Base-by-base conservation (phyloP, 192 early-diverging fungal genomes). In the Chytriomyces confervae region DNA sequence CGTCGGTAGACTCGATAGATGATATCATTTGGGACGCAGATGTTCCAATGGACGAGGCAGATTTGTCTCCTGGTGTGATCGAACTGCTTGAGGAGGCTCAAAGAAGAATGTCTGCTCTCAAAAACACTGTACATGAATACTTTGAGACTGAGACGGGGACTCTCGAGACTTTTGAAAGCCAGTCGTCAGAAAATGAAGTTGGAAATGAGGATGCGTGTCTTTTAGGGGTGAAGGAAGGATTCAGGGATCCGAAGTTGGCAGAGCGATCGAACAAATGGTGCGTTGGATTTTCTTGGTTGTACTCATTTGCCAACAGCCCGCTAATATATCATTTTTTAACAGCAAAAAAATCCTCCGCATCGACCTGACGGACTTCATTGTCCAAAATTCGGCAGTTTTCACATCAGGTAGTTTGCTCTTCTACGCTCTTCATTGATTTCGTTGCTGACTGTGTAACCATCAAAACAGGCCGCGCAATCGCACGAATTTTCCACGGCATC, bases 401-500 rank as follows among this genome's bases (percentile, higher is more conserved):
- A 75, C 77, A 36, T 82, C 78, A 49, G 81, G 80, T 69, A 75
- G 53, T 48, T 53, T 73, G 43, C 10, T 44, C 27, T 69, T 29
- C 16, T 49, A 23, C 62, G 3, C 3, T 36, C 18, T 73, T 73
- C 24, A 62, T 73, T 23, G 13, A 57, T 23, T 62, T 18, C 50
- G 62, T 73, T 24, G 13, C 23, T 11, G 13, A 36, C 45, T 66
- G 3, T 73, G 13, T 75, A 23, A 13, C 18, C 7, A 20, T 64
- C 36, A 2, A 36, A 36, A 36, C 29, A 84, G 85, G 85, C 6
- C 74, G 79, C 23, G 71, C 76, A 8, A 77, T 86, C 72, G 85
- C 85, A 23, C 61, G 85, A 13, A 85, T 86, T 6, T 86, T 86
- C 65, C 85, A 86, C 69, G 85, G 85, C 18, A 61, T 86, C 6